Percentiles rank a stretch among this genome's conserved stretches.
phyloP scores from a whole-genome alignment of 306 rosid genomes.

The Calophaca sinica region DNA sequence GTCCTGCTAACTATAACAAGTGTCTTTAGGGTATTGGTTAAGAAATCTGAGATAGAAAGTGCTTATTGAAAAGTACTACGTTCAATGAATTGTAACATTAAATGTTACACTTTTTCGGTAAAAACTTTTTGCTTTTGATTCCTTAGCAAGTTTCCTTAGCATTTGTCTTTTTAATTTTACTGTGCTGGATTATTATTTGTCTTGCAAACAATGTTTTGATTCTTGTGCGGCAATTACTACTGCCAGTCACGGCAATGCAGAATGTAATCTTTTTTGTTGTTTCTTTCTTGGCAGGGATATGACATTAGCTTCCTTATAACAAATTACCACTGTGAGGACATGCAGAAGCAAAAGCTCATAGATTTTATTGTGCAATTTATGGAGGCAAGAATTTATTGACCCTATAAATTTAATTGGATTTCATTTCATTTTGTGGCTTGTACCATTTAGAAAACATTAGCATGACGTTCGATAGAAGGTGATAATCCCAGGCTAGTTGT shows the following conservation, averaged over 20 bases:
- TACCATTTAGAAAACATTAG: slow-evolving; percentile 6
- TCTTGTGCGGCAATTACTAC: slow-evolving; percentile 2
- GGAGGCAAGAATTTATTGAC: slow-evolving; percentile 77
- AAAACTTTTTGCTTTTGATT: neutral
- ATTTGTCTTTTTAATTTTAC: slow-evolving; percentile 15
- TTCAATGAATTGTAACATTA: slow-evolving; percentile 1
- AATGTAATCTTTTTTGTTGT: slow-evolving; percentile 35
- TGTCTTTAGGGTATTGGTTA: neutral
- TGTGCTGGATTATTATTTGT: slow-evolving; percentile 30
- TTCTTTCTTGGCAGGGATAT: slow-evolving; percentile 76
- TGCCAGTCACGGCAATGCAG: slow-evolving; percentile 16
- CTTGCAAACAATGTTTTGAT: slow-evolving; percentile 30
- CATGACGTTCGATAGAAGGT: slow-evolving; percentile 23
- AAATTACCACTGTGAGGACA: slow-evolving; percentile 93
- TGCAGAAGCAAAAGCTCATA: slow-evolving; percentile 96
- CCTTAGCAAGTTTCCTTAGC: neutral
- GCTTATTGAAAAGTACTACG: no score
- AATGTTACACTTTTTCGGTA: neutral
- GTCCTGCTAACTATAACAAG: neutral
- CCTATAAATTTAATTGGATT: slow-evolving; percentile 25
- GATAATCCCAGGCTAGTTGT: slow-evolving; percentile 20
- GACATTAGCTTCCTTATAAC: slow-evolving; percentile 97
- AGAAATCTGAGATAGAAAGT: neutral
- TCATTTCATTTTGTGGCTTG: slow-evolving; percentile 19
- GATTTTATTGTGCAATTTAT: slow-evolving; percentile 96